phyloP scores from a whole-genome alignment of 139 green algal genomes.

The Micractinium conductrix region DNA sequence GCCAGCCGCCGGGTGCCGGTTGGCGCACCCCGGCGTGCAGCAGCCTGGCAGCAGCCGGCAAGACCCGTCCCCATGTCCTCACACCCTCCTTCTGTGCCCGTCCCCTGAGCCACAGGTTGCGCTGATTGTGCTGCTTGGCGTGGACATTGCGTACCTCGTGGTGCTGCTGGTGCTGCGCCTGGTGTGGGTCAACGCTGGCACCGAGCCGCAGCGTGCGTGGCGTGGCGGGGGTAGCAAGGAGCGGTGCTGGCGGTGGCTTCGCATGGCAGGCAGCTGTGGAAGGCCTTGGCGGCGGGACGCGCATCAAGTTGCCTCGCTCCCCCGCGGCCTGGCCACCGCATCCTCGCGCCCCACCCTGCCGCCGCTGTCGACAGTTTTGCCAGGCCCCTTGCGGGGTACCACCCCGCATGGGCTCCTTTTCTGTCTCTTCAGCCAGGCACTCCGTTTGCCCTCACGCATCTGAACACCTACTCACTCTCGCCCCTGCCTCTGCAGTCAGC shows the following conservation, averaged over 20 bases:
- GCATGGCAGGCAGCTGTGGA: too few species aligned
- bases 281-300: too few species aligned
- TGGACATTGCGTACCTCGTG: background rate
- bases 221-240: background rate
- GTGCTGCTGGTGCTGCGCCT: constrained; percentile 16
- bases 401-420: background rate
- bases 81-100: background rate
- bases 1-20: too few species aligned
- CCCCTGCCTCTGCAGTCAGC: background rate
- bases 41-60: too few species aligned
- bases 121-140: background rate
- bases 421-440: background rate
- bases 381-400: background rate
- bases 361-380: too few species aligned
- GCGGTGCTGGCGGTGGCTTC: background rate
- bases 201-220: background rate
- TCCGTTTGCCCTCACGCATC: background rate
- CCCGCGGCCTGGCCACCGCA: too few species aligned
- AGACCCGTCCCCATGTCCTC: too few species aligned
- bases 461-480: too few species aligned
- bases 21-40: too few species aligned
- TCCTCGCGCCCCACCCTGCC: too few species aligned
- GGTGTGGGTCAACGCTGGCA: background rate
- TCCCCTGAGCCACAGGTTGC: background rate
- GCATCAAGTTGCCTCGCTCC: too few species aligned